These are phyloP conservation scores for Lolium perenne DNA, from an alignment of 176 grass and related monocot genomes.

Conservation along the genomic window DNA sequence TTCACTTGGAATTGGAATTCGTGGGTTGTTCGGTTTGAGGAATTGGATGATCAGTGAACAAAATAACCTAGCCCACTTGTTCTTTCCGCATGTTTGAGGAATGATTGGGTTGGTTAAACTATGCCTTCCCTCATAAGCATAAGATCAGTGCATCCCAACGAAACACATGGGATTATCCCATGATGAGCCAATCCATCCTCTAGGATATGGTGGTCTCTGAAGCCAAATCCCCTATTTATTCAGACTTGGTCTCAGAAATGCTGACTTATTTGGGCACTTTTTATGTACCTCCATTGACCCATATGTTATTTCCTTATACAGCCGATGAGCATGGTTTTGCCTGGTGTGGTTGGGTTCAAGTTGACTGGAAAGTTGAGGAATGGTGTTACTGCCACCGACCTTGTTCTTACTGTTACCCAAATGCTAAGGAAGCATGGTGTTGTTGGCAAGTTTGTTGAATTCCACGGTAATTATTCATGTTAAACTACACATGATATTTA, in stretches of 20 bases:
- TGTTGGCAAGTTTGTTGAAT: conserved; percentile 93
- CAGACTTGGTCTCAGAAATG: neutral
- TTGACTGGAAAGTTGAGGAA: conserved; percentile 61
- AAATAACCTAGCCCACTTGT: neutral
- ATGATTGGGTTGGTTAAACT: neutral
- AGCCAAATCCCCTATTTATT: neutral
- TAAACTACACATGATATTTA: neutral
- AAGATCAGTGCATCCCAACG: neutral
- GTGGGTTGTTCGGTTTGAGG: neutral
- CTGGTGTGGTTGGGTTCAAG: conserved; percentile 87
- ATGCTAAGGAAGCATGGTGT: conserved; percentile 85
- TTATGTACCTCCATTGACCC: conserved; percentile 13
- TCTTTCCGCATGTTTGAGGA: neutral
- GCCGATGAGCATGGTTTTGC: conserved; percentile 95
- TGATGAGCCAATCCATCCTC: neutral
- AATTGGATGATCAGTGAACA: neutral
- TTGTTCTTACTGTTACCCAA: conserved; percentile 82
- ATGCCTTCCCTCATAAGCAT: neutral
- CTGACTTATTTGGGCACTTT: neutral
- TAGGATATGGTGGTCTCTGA: conserved; percentile 5
- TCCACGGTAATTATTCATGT: conserved; percentile 59
- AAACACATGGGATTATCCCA: conserved; percentile 8
- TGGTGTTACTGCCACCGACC: conserved; percentile 80
- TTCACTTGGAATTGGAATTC: neutral
- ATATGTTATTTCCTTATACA: conserved; percentile 43